Conservation (phyloP, 2,329 filamentous ascomycete species). For the Penicillium decumbens region DNA sequence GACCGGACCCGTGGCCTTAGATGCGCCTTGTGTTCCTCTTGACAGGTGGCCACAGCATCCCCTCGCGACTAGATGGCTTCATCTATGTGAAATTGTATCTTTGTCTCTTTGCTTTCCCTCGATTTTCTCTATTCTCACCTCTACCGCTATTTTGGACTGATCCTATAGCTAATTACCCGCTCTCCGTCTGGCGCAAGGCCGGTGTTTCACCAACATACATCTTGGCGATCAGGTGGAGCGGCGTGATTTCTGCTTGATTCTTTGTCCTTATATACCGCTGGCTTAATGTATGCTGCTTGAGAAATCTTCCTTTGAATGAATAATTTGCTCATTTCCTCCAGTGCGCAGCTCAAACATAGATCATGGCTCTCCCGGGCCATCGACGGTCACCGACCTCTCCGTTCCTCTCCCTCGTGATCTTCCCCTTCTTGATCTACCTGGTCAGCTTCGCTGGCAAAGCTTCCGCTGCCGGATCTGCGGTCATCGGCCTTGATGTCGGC, state of each 20-base stretch:
- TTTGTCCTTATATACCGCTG: conserved; percentile 11
- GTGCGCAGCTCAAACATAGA: conserved; percentile 25
- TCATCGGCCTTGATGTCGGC: conserved; percentile 88
- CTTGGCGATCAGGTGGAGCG: conserved; percentile 12
- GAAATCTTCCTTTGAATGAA: neutral
- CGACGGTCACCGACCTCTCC: conserved; percentile 29
- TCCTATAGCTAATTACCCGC: conserved; percentile 10
- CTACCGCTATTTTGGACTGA: neutral
- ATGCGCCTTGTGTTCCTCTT: conserved; percentile 25
- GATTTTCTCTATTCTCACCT: neutral
- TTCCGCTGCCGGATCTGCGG: conserved; percentile 64
- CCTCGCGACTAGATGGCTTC: conserved; percentile 28
- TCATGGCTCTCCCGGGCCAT: conserved; percentile 32
- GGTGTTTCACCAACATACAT: conserved; percentile 16
- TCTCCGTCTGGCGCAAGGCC: conserved; percentile 16
- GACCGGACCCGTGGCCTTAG: conserved; percentile 25
- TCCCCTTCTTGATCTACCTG: conserved; percentile 51
- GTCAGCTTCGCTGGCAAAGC: conserved; percentile 53
- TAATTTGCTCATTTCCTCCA: conserved; percentile 15
- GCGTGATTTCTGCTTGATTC: neutral
- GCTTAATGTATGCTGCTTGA: neutral
- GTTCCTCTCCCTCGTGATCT: conserved; percentile 43
- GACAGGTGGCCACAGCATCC: conserved; percentile 32
- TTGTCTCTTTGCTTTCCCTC: conserved; percentile 8
- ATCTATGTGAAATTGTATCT: conserved; percentile 9